Evolutionary conservation across 2,329 filamentous ascomycete genomes (phyloP), one percentile per base, ranked within the genome.

Genomic region (Calonectria pteridis): DNA sequence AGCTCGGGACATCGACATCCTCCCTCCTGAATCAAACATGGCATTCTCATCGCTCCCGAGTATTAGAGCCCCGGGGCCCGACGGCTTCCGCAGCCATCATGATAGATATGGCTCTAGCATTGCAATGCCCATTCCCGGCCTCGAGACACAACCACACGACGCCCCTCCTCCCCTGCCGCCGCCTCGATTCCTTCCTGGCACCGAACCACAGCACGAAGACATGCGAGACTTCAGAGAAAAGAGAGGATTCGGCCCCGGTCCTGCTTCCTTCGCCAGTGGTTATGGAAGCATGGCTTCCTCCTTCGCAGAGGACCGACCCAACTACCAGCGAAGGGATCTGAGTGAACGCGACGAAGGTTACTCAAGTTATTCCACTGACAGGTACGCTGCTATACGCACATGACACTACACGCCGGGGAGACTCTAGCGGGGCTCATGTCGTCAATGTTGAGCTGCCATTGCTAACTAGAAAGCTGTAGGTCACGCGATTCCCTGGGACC

Each of bases 111-210:
- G 82, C 67, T 76, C 79, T 50, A 84, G 81, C 69, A 85, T 80
- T 58, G 84, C 86, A 51, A 84, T 88, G 80, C 81, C 85, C 63
- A 88, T 89, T 72, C 87, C 86, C 40, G 85, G 86, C 63, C 78
- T 83, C 53, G 76, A 80, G 18, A 75, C 77, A 55, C 80, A 79
- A 72, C 75, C 79, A 71, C 75, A 80, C 72, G 79, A 83, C 74
- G 85, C 82, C 3, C 87, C 87, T 73, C 87, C 87, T 66, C 84
- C 87, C 43, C 76, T 89, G 55, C 87, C 87, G n/a, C 87, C 87
- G n/a, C 87, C 87, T 6, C 82, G 82, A 62, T 79, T 82, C 40
- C 80, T 84, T 6, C 85, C 84, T 9, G 81, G 84, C 46, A 78
- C 80, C 46, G 85, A 85, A 7, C 82, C 82, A 35, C 78, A 82